These are phyloP conservation scores for Pythium utonaiense DNA, from an alignment of 352 stramenopile species.

Conservation along the genomic window DNA sequence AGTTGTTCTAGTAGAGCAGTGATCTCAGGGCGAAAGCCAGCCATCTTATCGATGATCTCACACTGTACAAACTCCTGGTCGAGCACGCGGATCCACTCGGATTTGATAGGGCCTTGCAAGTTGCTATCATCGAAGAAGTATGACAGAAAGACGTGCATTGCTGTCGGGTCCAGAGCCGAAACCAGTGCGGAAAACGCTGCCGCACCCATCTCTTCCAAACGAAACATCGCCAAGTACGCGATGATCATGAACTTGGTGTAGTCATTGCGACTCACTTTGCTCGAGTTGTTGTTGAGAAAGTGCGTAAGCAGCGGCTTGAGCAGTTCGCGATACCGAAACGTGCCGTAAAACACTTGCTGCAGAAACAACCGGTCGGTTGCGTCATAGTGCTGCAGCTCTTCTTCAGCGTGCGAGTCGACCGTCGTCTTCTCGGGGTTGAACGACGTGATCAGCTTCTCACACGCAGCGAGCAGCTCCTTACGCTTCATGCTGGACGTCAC, in stretches of 20 bases:
- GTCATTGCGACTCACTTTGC: slow-evolving; percentile 72
- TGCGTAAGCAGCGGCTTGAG: slow-evolving; percentile 72
- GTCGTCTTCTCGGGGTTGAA: slow-evolving; percentile 74
- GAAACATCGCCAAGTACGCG: slow-evolving; percentile 86
- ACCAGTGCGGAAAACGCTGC: slow-evolving; percentile 61
- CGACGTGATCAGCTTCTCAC: slow-evolving; percentile 72
- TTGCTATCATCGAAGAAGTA: slow-evolving; percentile 78
- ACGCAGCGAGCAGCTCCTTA: slow-evolving; percentile 61
- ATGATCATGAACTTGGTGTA: slow-evolving; percentile 92
- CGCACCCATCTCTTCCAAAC: slow-evolving; percentile 82
- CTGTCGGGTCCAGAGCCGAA: slow-evolving; percentile 64
- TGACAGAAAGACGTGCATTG: slow-evolving; percentile 84
- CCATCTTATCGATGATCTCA: slow-evolving; percentile 66
- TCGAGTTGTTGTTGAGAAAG: slow-evolving; percentile 82
- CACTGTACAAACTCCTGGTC: slow-evolving; percentile 85
- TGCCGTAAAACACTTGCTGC: slow-evolving; percentile 89
- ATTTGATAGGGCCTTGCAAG: slow-evolving; percentile 63
- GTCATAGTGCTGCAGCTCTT: slow-evolving; percentile 43
- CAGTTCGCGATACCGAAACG: slow-evolving; percentile 84
- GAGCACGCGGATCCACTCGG: slow-evolving; percentile 78
- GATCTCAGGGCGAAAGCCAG: slow-evolving; percentile 34
- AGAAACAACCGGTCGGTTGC: slow-evolving; percentile 63
- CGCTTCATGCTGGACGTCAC: slow-evolving; percentile 60
- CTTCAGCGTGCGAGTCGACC: slow-evolving; percentile 70
- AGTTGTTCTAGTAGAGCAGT: slow-evolving; percentile 46